Base-by-base conservation (phyloP, 1,284 basidiomycete species). In the Bothia castanella region DNA sequence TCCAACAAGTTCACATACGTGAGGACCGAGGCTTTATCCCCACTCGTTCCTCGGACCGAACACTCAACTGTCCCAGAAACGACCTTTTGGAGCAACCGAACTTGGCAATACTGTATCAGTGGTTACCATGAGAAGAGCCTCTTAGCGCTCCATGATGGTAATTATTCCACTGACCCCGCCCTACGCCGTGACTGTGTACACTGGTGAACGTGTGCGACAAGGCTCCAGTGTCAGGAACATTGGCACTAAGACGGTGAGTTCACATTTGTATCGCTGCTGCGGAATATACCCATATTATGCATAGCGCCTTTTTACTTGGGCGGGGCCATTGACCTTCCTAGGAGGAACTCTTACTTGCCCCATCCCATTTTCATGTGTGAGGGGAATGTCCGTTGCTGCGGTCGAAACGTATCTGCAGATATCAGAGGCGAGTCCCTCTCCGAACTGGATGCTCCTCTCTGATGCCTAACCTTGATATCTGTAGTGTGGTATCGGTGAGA, bases 401-500 rank as follows among this genome's bases (percentile, higher is more conserved):
- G 57, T 59, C 16, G 58, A 59, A 29, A 47, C 41, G 11, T 59
- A 59, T 40, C 37, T 59, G 45, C 50, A 40, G 27, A 31, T 13
- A 40, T 59, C 58, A 35, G 56, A 59, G 50, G 59, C 49, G 36
- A 53, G 47, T 45, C 17, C 25, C 11, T 38, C n/a, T 41, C 25
- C 25, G 7, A 4, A 9, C 4, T 11, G 11, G 19, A 17, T 17
- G 16, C 11, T 7, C 31, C 11, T 32, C 20, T 10, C 41, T 47
- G n/a, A 39, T 31, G 11, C 40, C 14, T 11, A 4, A 23, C 17
- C 5, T 19, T 16, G 20, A 16, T 23, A 31, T n/a, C 17, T 25
- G 19, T 31, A 61, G 54, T 32, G n/a, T 2, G 57, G 50, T 20
- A 47, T 59, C 8, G 50, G 58, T 61, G 48, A 51, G 58, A 25